Evolutionary conservation across 2,329 filamentous ascomycete genomes (phyloP).

Genomic region (Colletotrichum musae): DNA sequence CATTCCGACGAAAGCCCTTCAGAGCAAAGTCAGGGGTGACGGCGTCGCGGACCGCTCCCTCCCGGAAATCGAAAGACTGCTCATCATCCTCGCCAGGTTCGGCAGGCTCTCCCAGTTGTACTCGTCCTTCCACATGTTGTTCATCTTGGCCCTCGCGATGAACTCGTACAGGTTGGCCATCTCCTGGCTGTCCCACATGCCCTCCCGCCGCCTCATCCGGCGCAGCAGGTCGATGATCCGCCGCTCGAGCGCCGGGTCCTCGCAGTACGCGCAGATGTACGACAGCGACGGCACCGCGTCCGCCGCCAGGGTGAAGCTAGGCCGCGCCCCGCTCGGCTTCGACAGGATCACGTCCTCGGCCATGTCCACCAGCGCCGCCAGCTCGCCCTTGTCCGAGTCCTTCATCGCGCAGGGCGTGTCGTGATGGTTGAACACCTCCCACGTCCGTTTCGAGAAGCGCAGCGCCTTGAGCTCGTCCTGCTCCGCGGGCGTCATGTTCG

Average conservation of each 20-base stretch:
- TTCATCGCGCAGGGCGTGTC: slow-evolving; percentile 21
- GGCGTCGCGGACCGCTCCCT: not conserved
- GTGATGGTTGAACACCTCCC: slow-evolving; percentile 21
- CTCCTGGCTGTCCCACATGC: slow-evolving; percentile 40
- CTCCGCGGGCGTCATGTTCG: not conserved
- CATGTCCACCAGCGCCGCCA: slow-evolving; percentile 24
- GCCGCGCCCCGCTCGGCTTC: not conserved
- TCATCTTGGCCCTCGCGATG: slow-evolving; percentile 17
- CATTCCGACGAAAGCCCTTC: not conserved
- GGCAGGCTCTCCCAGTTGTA: slow-evolving; percentile 36
- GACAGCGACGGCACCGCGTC: slow-evolving; percentile 30
- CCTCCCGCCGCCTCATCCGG: slow-evolving; percentile 38
- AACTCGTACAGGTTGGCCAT: slow-evolving; percentile 33
- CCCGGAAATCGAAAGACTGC: slow-evolving; percentile 1
- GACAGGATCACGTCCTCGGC: slow-evolving; percentile 20
- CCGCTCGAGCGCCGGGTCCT: slow-evolving; percentile 27
- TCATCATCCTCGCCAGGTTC: slow-evolving; percentile 26
- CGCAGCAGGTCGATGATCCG: slow-evolving; percentile 37
- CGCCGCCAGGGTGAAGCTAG: slow-evolving; percentile 26
- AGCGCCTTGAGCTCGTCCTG: slow-evolving; percentile 19
- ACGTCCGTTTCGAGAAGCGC: slow-evolving; percentile 18
- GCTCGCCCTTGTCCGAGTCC: not conserved
- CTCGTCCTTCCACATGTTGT: slow-evolving; percentile 31
- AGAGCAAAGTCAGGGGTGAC: slow-evolving; percentile 19
- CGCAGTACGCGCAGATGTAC: slow-evolving; percentile 40